Base-by-base conservation (phyloP, 768 basidiomycete genomes). In the Dioszegia hungarica region DNA sequence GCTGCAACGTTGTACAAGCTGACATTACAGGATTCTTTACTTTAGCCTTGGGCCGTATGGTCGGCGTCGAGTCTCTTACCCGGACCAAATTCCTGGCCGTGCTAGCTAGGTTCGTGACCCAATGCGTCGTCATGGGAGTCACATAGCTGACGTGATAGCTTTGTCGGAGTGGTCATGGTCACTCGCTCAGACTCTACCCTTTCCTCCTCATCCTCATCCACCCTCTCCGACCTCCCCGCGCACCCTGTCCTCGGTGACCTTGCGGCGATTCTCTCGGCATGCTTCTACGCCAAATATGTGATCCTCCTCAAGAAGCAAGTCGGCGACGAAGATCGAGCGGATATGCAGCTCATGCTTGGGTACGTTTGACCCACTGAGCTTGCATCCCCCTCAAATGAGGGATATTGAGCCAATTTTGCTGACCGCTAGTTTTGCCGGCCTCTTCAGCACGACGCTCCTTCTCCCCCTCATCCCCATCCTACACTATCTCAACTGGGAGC, bases 21-120 rank as follows among this genome's bases (percentile, higher is more conserved):
- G n/a, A n/a, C n/a, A n/a, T n/a, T n/a, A n/a, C n/a, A 92, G 94
- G 94, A 0, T 90, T 99, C 77, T 97, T 98, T 72, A 98, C 93
- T 0, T 78, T 98, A 44, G 86, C 79, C 0, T 79, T 97, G 46
- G 94, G 95, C 2, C 81, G 87, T 20, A 59, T 93, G 22, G 89
- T 90, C 58, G 81, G 81, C 8, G 88, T 98, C 3, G 95, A 98
- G 75, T 80, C 77, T 3, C 75, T 97, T 47, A 87, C 87, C 0
- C 38, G 83, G 1, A 77, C 82, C 6, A 97, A 95, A 76, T 77
- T 89, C 34, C 77, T 79, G 9, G 89, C 91, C 22, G 92, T 97
- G 1, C 62, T 85, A 10, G 82, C 83, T 6, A 91, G 90, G 92
- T 91, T 64, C 43, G 80, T 68, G 19, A 3, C 28, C 19, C 15